These are phyloP conservation scores for Penicillium daleae DNA, from an alignment of 495 filamentous ascomycete genomes.

Conservation along the genomic window DNA sequence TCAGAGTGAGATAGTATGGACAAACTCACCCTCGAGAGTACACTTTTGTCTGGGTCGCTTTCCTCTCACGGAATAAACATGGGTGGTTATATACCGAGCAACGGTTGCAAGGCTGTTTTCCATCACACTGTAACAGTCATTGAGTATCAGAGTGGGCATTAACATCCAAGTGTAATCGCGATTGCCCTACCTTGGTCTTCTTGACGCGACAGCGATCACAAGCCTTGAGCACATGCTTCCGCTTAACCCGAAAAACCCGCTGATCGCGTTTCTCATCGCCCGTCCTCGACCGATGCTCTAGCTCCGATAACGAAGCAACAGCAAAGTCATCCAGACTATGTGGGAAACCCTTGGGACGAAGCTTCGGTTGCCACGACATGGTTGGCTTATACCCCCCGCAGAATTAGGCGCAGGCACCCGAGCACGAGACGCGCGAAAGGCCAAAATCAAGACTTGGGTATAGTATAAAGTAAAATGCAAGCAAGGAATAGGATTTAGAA, in stretches of 20 bases:
- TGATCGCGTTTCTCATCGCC: conserved; percentile 48
- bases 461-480: background rate
- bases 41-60: conserved; percentile 52
- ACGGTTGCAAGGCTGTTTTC: conserved; percentile 53
- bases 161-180: background rate
- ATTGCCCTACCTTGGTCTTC: conserved; percentile 48
- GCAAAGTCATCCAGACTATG: conserved; percentile 45
- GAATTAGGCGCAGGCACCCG: conserved; percentile 7
- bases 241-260: conserved; percentile 53
- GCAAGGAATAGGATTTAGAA: conserved; percentile 4
- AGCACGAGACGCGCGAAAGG: background rate
- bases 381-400: conserved; percentile 9
- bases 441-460: conserved; percentile 4
- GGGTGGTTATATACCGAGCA: conserved; percentile 53
- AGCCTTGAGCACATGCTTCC: conserved; percentile 54
- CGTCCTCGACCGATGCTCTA: conserved; percentile 35
- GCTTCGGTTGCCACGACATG: conserved; percentile 50
- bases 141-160: conserved; percentile 13
- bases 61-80: conserved; percentile 52
- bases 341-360: conserved; percentile 48
- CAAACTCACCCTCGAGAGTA: conserved; percentile 49
- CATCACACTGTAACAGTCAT: conserved; percentile 46
- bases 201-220: conserved; percentile 55
- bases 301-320: conserved; percentile 38
- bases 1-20: background rate